These are phyloP conservation scores for Odonthalia washingtoniensis DNA, from an alignment of 31 red algal genomes.

Conservation along the genomic window DNA sequence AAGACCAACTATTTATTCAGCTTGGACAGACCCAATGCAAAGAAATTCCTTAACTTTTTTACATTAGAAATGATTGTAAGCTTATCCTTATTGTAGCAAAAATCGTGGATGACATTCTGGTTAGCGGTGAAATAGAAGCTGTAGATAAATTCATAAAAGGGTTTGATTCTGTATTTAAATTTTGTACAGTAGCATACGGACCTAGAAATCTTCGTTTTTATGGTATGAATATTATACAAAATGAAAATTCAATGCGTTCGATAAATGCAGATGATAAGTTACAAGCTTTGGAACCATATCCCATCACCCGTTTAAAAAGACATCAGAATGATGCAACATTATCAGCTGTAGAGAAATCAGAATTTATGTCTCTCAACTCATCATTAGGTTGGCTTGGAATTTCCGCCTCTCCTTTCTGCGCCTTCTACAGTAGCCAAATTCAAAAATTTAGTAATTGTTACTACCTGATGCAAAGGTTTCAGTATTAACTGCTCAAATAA, in stretches of 20 bases:
- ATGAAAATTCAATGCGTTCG: neutral
- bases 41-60: conserved; percentile 1
- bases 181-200: too few relatives aligned
- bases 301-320: neutral
- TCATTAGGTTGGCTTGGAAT: too few relatives aligned
- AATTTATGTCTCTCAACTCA: too few relatives aligned
- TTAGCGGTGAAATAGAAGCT: too few relatives aligned
- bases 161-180: too few relatives aligned
- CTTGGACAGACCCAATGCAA: too few relatives aligned
- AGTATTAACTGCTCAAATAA: neutral
- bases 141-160: too few relatives aligned
- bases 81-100: neutral
- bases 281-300: neutral
- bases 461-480: neutral
- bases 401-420: too few relatives aligned
- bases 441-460: neutral
- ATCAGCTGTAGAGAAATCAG: neutral
- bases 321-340: too few relatives aligned
- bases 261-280: neutral
- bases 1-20: conserved; percentile 12
- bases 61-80: neutral
- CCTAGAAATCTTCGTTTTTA: neutral
- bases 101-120: too few relatives aligned
- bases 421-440: too few relatives aligned
- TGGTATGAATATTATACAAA: neutral